Percentiles rank a stretch among this genome's conserved stretches.
phyloP scores from a whole-genome alignment of 2,329 filamentous ascomycete genomes.

The Phialophora chinensis region DNA sequence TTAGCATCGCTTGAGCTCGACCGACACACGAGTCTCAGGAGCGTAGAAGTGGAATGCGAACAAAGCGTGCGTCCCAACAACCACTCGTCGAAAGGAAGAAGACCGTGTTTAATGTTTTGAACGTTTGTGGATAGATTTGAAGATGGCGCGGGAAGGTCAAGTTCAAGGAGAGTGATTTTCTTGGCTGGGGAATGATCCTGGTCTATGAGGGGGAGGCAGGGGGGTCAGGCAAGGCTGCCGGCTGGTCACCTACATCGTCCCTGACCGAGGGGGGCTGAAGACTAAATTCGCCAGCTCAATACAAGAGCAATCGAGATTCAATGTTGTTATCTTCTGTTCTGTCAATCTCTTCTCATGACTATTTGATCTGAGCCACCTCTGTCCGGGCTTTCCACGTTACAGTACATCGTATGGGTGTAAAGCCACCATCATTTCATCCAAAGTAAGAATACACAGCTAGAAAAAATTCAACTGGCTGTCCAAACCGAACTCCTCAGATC shows the following conservation, averaged over 20 bases:
- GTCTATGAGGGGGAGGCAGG: background rate
- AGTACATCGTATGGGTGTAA: background rate
- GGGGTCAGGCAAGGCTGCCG: too few relatives aligned
- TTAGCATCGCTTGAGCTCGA: background rate
- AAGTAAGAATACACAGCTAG: slow-evolving; percentile 13
- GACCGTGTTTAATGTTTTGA: background rate
- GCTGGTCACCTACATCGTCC: too few relatives aligned
- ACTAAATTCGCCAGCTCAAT: background rate
- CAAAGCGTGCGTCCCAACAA: background rate
- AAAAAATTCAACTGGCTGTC: slow-evolving; percentile 1
- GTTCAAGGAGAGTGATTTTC: background rate
- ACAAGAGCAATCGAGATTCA: background rate
- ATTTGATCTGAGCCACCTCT: background rate
- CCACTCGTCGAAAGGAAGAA: background rate
- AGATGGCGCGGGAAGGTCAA: background rate
- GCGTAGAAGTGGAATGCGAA: background rate
- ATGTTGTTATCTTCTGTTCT: slow-evolving; percentile 7
- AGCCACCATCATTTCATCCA: background rate
- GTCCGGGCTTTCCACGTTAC: background rate
- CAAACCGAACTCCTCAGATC: slow-evolving; percentile 10
- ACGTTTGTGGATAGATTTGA: background rate
- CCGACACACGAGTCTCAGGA: background rate
- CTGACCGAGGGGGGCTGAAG: too few relatives aligned
- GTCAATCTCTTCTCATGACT: slow-evolving; percentile 2
- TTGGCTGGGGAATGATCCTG: background rate